These are phyloP conservation scores for Mycena albidolilacea DNA, from an alignment of 768 basidiomycete species.

Conservation along the genomic window DNA sequence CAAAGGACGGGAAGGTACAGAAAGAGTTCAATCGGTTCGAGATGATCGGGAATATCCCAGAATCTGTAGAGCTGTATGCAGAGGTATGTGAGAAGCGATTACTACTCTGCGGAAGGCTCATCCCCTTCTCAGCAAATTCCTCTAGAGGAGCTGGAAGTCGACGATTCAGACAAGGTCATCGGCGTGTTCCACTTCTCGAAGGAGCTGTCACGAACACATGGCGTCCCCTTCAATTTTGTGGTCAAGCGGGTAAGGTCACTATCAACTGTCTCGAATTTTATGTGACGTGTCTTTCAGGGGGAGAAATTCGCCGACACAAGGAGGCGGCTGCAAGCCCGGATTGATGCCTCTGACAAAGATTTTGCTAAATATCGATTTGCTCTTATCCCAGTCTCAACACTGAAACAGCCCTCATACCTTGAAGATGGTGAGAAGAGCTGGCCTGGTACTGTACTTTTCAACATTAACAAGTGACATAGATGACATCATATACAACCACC, in stretches of 20 bases:
- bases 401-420: slow-evolving; percentile 96
- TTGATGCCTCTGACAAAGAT: slow-evolving; percentile 96
- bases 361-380: slow-evolving; percentile 95
- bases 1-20: slow-evolving; percentile 93
- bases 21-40: slow-evolving; percentile 94
- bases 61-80: slow-evolving; percentile 94
- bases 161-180: slow-evolving; percentile 94
- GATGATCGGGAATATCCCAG: slow-evolving; percentile 97
- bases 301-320: slow-evolving; percentile 97
- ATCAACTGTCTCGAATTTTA: neutral
- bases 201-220: slow-evolving; percentile 92
- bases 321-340: slow-evolving; percentile 92
- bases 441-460: slow-evolving; percentile 12
- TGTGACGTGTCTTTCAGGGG: slow-evolving; percentile 62
- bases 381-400: slow-evolving; percentile 91
- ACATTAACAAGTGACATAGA: slow-evolving; percentile 65
- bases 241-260: slow-evolving; percentile 82
- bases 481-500: slow-evolving; percentile 96
- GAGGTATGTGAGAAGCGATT: slow-evolving; percentile 79
- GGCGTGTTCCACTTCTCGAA: slow-evolving; percentile 98
- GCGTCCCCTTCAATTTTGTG: slow-evolving; percentile 98
- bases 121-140: slow-evolving; percentile 81
- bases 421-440: slow-evolving; percentile 83
- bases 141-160: slow-evolving; percentile 89
- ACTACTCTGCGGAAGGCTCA: neutral